Percentiles rank a stretch among this genome's conserved stretches.
Conservation (phyloP, 495 filamentous ascomycete species). For the Aspergillus asperescens region DNA sequence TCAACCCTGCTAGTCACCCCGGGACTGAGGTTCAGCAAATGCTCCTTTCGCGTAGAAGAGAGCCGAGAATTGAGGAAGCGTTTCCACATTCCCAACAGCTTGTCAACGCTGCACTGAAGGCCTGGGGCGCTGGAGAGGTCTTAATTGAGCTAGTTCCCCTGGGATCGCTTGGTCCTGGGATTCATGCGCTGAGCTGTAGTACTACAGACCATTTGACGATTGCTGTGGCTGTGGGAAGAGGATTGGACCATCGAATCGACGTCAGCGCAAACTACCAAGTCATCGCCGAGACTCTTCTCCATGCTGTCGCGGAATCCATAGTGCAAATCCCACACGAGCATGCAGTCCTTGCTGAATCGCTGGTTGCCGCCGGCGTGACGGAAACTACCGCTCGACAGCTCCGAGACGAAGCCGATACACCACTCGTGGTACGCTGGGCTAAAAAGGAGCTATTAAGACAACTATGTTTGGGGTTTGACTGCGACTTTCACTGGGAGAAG, state of each 20-base stretch:
- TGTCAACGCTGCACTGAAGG: slow-evolving; percentile 31
- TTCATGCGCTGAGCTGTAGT: slow-evolving; percentile 45
- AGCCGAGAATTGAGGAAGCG: slow-evolving; percentile 37
- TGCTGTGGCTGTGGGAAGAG: slow-evolving; percentile 38
- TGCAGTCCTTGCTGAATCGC: slow-evolving; percentile 42
- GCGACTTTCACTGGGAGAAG: slow-evolving; percentile 41
- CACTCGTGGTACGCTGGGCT: slow-evolving; percentile 35
- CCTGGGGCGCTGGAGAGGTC: slow-evolving; percentile 42
- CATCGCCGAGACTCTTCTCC: slow-evolving; percentile 52
- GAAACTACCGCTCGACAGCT: slow-evolving; percentile 37
- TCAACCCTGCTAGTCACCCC: slow-evolving; percentile 40
- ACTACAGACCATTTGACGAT: slow-evolving; percentile 33
- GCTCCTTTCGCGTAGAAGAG: slow-evolving; percentile 31
- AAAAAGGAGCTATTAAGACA: slow-evolving; percentile 41
- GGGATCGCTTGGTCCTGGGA: slow-evolving; percentile 35
- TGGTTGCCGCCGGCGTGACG: slow-evolving; percentile 38
- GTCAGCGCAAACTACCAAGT: slow-evolving; percentile 43
- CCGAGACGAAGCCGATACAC: slow-evolving; percentile 30
- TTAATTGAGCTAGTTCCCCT: slow-evolving; percentile 43
- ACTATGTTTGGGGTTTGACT: slow-evolving; percentile 40
- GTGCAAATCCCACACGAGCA: slow-evolving; percentile 49
- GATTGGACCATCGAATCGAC: slow-evolving; percentile 34
- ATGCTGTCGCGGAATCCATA: slow-evolving; percentile 46
- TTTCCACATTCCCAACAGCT: slow-evolving; percentile 42
- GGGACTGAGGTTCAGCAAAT: slow-evolving; percentile 45